Base-by-base conservation (phyloP, 2,329 filamentous ascomycete genomes). In the Colletotrichum shisoi region DNA sequence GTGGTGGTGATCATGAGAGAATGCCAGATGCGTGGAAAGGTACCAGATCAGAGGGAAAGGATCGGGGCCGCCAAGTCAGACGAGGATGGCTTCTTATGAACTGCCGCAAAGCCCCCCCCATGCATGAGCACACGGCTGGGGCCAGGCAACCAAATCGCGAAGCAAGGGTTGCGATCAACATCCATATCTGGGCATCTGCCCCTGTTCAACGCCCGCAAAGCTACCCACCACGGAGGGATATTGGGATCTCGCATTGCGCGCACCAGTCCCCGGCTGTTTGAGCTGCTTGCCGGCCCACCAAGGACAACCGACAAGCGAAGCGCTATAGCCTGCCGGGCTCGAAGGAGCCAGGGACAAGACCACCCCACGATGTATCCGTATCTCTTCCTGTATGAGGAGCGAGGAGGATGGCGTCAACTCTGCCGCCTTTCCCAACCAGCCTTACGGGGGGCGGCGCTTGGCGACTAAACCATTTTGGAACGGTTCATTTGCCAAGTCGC, bases 121-220 rank as follows among this genome's bases (percentile, higher is more conserved):
- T 21, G 44, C 44, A 7, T 3, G n/a, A 21, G 12, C 51, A 53
- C 51, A 53, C 5, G 12, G 45, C 45, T 46, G 24, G 53, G 37
- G 34, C 61, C 39, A 63, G 61, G 61, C 61, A 63, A 54, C 61
- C 61, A 34, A 39, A 52, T 39, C 4, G 9, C 21, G 27, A 34
- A 24, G 15, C 46, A 45, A n/a, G 15, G 45, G 13, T 54, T 24
- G 5, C 15, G 13, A 31, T 3, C 11, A 13, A 19, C 11, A 7
- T 40, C 15, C 5, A 19, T 7, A 27, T 17, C 24, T 51, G 8
- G 21, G 9, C n/a, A n/a, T 15, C 51, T 3, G 4, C 51, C 51
- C 51, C 19, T 53, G 51, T 21, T 2, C 17, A 53, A 39, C 51
- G n/a, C 11, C n/a, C 11, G 37, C n/a, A 24, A 9, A 4, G n/a